phyloP scores from a whole-genome alignment of 139 green algal genomes.

The Prasinococcaceae sp. region DNA sequence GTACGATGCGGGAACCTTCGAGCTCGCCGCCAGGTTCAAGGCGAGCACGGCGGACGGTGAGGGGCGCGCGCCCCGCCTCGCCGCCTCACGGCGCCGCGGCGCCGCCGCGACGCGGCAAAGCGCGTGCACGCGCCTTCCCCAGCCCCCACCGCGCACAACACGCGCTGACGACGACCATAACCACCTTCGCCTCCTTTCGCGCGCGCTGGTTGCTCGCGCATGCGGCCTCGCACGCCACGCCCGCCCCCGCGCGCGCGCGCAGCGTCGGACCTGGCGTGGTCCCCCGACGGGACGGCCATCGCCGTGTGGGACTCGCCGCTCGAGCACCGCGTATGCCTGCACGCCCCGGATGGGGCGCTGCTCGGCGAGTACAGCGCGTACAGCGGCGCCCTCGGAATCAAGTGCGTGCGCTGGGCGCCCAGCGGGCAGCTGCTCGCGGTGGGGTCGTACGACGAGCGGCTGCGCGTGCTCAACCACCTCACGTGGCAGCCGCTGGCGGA shows the following conservation, averaged over 20 bases:
- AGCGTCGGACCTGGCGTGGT: constrained; percentile 16
- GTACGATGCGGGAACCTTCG: constrained; percentile 11
- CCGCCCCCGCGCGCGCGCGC: neutral
- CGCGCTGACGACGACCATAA: too few species aligned
- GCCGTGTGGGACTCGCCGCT: constrained; percentile 22
- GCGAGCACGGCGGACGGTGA: constrained; percentile 15
- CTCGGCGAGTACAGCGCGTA: constrained; percentile 17
- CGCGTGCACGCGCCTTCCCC: too few species aligned
- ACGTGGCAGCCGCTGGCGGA: constrained; percentile 17
- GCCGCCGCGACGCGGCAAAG: too few species aligned
- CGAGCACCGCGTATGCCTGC: constrained; percentile 19
- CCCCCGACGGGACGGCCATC: constrained; percentile 20
- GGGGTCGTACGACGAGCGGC: constrained; percentile 16
- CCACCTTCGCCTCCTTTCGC: too few species aligned
- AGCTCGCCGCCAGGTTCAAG: constrained; percentile 7
- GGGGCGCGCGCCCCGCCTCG: too few species aligned
- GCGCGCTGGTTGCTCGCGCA: neutral
- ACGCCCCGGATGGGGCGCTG: constrained; percentile 13
- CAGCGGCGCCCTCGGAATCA: constrained; percentile 15
- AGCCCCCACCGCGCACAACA: too few species aligned
- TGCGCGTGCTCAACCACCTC: constrained; percentile 12
- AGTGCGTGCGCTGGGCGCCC: constrained; percentile 16
- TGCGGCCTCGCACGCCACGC: neutral
- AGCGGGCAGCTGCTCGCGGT: constrained; percentile 16
- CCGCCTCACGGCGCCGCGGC: too few species aligned